A percentile compares a stretch with the other conserved stretches of the same genome.
These are phyloP conservation scores for Trichoderma breve DNA, from an alignment of 2,329 filamentous ascomycete genomes.

Conservation along the genomic window DNA sequence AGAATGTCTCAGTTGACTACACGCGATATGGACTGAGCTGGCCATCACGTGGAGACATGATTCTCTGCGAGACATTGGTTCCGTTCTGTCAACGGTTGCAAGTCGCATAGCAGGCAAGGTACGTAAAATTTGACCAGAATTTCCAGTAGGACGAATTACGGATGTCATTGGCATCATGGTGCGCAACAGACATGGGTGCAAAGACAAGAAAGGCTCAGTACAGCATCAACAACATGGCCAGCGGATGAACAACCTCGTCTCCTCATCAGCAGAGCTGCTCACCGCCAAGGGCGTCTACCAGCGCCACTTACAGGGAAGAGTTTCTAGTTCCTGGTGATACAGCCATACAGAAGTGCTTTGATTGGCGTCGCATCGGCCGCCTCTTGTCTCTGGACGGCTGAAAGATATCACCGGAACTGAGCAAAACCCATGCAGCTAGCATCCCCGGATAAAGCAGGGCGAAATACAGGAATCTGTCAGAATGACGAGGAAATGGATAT, in stretches of 20 bases:
- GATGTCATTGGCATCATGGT: too few relatives aligned
- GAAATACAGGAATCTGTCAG: neutral
- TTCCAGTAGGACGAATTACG: neutral
- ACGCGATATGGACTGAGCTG: neutral
- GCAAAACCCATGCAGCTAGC: neutral
- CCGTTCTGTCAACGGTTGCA: neutral
- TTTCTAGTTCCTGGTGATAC: neutral
- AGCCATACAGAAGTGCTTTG: neutral
- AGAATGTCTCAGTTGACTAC: constrained; percentile 4
- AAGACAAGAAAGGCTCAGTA: too few relatives aligned
- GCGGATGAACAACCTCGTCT: neutral
- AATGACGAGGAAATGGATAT: neutral
- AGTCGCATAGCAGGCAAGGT: neutral
- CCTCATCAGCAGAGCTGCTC: neutral
- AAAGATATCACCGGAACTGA: neutral
- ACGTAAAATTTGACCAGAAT: too few relatives aligned
- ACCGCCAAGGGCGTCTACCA: neutral
- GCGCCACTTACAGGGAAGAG: neutral
- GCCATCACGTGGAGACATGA: neutral
- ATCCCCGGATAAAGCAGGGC: neutral
- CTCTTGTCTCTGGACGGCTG: neutral
- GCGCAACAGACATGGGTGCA: too few relatives aligned
- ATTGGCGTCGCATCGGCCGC: neutral
- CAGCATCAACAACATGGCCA: neutral
- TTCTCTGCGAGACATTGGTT: neutral